phyloP scores from a whole-genome alignment of 1,284 basidiomycete species.

The Rhodotorula sp. region DNA sequence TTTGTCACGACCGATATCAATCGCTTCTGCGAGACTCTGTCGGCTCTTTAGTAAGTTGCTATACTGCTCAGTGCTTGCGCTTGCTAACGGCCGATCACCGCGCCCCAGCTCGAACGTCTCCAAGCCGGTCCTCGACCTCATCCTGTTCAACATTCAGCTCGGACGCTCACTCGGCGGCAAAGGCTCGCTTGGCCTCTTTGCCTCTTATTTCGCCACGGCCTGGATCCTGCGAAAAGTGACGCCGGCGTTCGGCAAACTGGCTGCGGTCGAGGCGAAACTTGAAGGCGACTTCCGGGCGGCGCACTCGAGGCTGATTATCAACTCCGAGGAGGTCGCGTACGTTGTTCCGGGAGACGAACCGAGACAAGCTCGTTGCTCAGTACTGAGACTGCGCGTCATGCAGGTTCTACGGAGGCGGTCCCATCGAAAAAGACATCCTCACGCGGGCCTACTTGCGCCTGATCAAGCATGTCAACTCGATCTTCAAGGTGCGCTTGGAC shows the following conservation, averaged over 20 bases:
- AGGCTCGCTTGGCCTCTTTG: slow-evolving; percentile 73
- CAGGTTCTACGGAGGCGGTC: slow-evolving; percentile 89
- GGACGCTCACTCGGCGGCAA: slow-evolving; percentile 74
- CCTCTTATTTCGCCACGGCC: slow-evolving; percentile 83
- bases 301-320: slow-evolving; percentile 81
- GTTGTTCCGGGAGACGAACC: slow-evolving; percentile 47
- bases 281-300: slow-evolving; percentile 88
- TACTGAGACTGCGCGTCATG: not conserved
- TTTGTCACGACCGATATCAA: slow-evolving; percentile 89
- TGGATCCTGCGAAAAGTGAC: slow-evolving; percentile 78
- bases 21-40: slow-evolving; percentile 81
- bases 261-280: slow-evolving; percentile 78
- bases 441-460: slow-evolving; percentile 74
- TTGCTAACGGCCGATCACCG: no score
- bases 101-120: slow-evolving; percentile 66
- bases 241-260: slow-evolving; percentile 89
- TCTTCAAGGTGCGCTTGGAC: slow-evolving; percentile 68
- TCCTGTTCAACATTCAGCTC: slow-evolving; percentile 91
- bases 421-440: slow-evolving; percentile 79
- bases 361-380: not conserved
- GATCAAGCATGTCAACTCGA: slow-evolving; percentile 84
- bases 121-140: slow-evolving; percentile 86
- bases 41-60: slow-evolving; percentile 77
- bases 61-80: not conserved
- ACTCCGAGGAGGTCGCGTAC: slow-evolving; percentile 89